Conservation (phyloP, 441 rosid species). For the Corymbia citriodora region DNA sequence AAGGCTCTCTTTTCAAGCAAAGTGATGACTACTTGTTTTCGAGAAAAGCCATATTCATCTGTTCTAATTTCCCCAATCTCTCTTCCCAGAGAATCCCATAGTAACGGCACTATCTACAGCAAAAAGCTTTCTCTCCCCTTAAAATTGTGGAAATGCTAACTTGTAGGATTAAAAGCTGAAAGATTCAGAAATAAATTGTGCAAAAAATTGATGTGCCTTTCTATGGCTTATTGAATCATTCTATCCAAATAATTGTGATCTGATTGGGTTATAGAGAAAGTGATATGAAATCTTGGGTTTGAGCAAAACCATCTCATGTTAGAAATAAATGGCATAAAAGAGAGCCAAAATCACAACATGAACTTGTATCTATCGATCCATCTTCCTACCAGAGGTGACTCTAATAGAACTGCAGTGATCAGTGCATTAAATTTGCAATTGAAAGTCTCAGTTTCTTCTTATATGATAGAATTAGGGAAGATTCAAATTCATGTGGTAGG, state of each 20-base stretch:
- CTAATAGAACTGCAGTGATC: too few relatives aligned
- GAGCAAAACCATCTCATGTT: background rate
- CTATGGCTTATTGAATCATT: too few relatives aligned
- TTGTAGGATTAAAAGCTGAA: background rate
- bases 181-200: background rate
- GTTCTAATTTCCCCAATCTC: background rate
- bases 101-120: background rate
- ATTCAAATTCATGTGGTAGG: background rate
- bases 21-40: too few relatives aligned
- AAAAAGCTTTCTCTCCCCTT: constrained; percentile 3
- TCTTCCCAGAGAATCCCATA: background rate
- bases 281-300: background rate
- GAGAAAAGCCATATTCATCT: background rate
- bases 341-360: background rate
- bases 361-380: background rate
- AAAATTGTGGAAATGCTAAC: background rate
- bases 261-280: background rate
- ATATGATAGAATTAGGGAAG: background rate
- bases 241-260: background rate
- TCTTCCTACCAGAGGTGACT: too few relatives aligned
- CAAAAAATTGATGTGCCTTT: background rate
- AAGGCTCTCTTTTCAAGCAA: background rate
- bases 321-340: background rate
- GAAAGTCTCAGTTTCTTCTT: background rate
- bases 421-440: background rate